phyloP scores from a whole-genome alignment of 2,329 filamentous ascomycete genomes.

The Cladophialophora yegresii region DNA sequence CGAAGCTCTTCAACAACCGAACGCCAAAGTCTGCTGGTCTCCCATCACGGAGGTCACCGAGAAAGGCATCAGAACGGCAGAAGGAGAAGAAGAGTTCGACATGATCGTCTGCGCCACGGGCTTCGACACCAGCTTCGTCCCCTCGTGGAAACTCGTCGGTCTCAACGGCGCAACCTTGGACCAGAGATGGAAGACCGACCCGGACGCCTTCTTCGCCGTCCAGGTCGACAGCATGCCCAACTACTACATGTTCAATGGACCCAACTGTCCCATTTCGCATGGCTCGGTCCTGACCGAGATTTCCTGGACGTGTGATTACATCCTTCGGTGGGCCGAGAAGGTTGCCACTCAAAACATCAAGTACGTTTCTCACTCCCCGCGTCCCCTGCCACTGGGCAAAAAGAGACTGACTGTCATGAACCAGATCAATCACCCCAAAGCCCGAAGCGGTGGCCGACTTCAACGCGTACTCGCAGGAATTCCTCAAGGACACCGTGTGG shows the following conservation, averaged over 20 bases:
- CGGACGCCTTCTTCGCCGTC: conserved; percentile 29
- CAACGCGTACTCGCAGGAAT: conserved; percentile 45
- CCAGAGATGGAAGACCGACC: conserved; percentile 38
- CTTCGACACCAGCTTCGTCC: conserved; percentile 58
- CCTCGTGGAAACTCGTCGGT: conserved; percentile 56
- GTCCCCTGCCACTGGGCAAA: not conserved
- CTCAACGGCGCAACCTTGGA: conserved; percentile 44
- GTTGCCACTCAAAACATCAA: conserved; percentile 32
- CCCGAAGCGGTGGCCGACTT: conserved; percentile 39
- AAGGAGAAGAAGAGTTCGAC: conserved; percentile 51
- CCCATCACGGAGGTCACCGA: conserved; percentile 36
- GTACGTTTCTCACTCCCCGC: conserved; percentile 31
- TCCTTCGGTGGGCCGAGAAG: conserved; percentile 35
- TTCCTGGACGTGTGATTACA: conserved; percentile 34
- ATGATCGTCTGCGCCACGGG: conserved; percentile 62
- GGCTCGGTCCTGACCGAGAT: conserved; percentile 37
- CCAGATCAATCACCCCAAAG: conserved; percentile 33
- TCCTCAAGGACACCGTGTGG: conserved; percentile 40
- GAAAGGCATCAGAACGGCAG: conserved; percentile 40
- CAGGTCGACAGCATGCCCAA: conserved; percentile 35
- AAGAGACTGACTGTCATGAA: conserved; percentile 8
- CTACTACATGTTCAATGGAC: conserved; percentile 37
- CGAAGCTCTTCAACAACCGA: conserved; percentile 34
- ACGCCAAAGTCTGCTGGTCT: conserved; percentile 32
- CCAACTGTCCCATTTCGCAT: conserved; percentile 37